Evolutionary conservation across 2,329 filamentous ascomycete genomes (phyloP).

Genomic region (Chaetomium globosum): DNA sequence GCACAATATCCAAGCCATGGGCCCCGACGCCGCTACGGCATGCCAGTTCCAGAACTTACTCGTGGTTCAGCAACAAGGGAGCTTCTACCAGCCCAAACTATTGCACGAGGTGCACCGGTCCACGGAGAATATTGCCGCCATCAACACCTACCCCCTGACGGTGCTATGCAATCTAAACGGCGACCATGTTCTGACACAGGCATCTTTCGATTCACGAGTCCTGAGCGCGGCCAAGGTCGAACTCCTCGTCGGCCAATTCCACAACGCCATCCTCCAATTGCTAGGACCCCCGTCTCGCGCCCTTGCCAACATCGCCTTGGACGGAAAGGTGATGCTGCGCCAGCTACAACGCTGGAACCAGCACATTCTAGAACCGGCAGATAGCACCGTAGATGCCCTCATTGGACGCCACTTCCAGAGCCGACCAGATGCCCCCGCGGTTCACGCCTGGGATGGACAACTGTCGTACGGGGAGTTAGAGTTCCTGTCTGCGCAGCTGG

Average conservation of each 20-base stretch:
- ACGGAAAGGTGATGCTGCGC: slow-evolving; percentile 4
- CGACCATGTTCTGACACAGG: slow-evolving; percentile 6
- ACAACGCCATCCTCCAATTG: slow-evolving; percentile 6
- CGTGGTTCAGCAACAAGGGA: slow-evolving; percentile 7
- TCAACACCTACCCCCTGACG: slow-evolving; percentile 7
- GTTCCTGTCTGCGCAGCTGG: background rate
- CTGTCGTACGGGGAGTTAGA: slow-evolving; percentile 1
- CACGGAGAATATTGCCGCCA: slow-evolving; percentile 6
- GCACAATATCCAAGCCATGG: slow-evolving; percentile 8
- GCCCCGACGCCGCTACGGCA: slow-evolving; percentile 5
- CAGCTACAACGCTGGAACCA: background rate
- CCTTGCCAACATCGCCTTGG: slow-evolving; percentile 4
- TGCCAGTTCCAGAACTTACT: slow-evolving; percentile 8
- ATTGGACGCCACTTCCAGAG: slow-evolving; percentile 6
- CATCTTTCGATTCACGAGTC: slow-evolving; percentile 4
- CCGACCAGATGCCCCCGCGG: slow-evolving; percentile 5
- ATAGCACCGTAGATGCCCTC: slow-evolving; percentile 7
- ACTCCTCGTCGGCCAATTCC: slow-evolving; percentile 7
- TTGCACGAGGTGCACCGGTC: slow-evolving; percentile 8
- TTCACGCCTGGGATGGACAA: slow-evolving; percentile 2
- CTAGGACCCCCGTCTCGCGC: slow-evolving; percentile 1
- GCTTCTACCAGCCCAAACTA: slow-evolving; percentile 5
- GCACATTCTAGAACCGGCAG: background rate
- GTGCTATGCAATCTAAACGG: slow-evolving; percentile 4
- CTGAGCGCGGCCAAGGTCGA: slow-evolving; percentile 2